Percentiles rank a stretch among this genome's conserved stretches.
phyloP scores from a whole-genome alignment of 768 basidiomycete genomes.

The Collybia mongolica region DNA sequence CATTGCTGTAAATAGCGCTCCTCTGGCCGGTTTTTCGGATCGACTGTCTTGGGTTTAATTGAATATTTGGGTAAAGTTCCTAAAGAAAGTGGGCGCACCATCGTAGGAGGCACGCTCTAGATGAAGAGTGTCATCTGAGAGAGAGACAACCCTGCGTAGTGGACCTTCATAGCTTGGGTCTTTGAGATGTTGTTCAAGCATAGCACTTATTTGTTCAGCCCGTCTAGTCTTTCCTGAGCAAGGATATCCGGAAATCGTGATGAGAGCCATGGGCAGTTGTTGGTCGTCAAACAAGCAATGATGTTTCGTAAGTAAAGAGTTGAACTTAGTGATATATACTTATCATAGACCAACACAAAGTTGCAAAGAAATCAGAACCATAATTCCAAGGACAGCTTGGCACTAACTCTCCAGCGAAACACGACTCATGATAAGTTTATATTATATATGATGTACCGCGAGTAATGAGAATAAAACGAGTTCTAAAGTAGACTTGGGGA shows the following conservation, averaged over 20 bases:
- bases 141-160: constrained; percentile 38
- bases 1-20: constrained; percentile 77
- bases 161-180: constrained; percentile 55
- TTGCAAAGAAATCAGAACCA: no score
- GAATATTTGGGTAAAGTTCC: neutral
- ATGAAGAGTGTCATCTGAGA: constrained; percentile 76
- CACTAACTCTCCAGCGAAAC: no score
- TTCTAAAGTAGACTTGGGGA: no score
- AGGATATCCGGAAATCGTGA: constrained; percentile 89
- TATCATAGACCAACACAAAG: no score
- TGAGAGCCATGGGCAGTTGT: constrained; percentile 74
- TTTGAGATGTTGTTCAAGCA: constrained; percentile 52
- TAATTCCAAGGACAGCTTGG: no score
- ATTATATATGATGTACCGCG: no score
- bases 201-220: constrained; percentile 57
- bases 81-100: constrained; percentile 41
- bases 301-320: no score
- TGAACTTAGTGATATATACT: no score
- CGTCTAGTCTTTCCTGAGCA: constrained; percentile 84
- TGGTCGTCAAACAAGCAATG: neutral
- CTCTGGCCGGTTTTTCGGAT: constrained; percentile 88
- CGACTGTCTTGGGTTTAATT: constrained; percentile 52
- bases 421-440: no score
- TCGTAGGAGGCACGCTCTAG: constrained; percentile 69
- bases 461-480: no score